Evolutionary conservation across 2,329 filamentous ascomycete genomes (phyloP), one percentile per base, ranked within the genome.

Genomic region (Aciculosporium take): DNA sequence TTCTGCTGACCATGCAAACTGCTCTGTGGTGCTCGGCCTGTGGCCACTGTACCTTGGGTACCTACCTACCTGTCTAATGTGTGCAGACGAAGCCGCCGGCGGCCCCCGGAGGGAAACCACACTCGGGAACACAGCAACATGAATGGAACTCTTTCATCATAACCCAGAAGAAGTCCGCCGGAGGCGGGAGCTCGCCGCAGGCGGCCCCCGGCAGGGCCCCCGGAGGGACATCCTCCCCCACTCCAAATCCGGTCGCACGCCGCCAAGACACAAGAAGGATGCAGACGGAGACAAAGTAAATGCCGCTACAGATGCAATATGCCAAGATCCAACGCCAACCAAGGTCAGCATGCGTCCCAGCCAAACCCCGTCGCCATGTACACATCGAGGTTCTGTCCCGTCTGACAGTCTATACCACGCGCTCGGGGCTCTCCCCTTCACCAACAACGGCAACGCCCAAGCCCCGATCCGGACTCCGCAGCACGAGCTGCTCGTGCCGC

Each of bases 381-480:
- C 34, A 27, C 7, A 5, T 17, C 9, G 6, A 9, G 10, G 9
- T 7, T n/a, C 17, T 9, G 21, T 25, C 15, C 15, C 5, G 6
- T 8, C 23, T 25, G 4, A 5, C 3, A 10, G 7, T 28, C 44
- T 69, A 89, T 47, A 88, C 84, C 39, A 83, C 79, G 24, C 74
- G 78, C 65, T 93, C 86, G 0, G 82, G 71, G 37, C 71, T 69
- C 68, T 96, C 91, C 36, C 84, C 85, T 53, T 85, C 80, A 0
- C 87, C 88, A 52, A 98, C 84, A 43, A 98, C 74, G 2, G 91
- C 81, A 31, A 94, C 75, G 15, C 79, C 79, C 40, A 96, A 67
- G 2, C 89, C 88, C 28, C 91, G 74, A 53, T 94, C 88, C 0
- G 91, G 91, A 57, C 86, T 94, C 58, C 94, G 88, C 49, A 95